A percentile compares a stretch with the other conserved stretches of the same genome.
phyloP scores from a whole-genome alignment of 345 rosid genomes.

The Populus alba region DNA sequence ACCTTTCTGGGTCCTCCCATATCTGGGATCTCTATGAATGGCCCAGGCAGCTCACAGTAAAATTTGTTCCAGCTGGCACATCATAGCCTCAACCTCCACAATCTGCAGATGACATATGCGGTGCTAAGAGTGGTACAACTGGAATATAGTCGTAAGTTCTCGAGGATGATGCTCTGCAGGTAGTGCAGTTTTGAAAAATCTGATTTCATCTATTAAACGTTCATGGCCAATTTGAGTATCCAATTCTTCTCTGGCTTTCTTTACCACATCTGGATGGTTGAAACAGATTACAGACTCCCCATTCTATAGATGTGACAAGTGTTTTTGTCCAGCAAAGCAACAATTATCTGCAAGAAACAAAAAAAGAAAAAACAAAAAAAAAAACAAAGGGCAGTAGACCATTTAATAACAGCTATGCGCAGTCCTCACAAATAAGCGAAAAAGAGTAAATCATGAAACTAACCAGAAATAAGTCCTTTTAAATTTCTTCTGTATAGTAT shows the following conservation, averaged over 20 bases:
- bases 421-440: too few relatives aligned
- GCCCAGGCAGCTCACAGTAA: slow-evolving; percentile 22
- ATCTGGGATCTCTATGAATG: slow-evolving; percentile 14
- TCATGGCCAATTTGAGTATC: slow-evolving; percentile 11
- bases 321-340: slow-evolving; percentile 17
- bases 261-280: slow-evolving; percentile 11
- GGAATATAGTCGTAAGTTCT: slow-evolving; percentile 14
- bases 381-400: background rate
- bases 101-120: slow-evolving; percentile 13
- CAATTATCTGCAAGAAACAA: background rate
- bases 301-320: background rate
- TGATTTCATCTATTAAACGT: slow-evolving; percentile 9
- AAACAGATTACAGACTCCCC: slow-evolving; percentile 14
- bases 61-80: slow-evolving; percentile 2
- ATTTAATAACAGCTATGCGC: too few relatives aligned
- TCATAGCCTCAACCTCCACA: slow-evolving; percentile 11
- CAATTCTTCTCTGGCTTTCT: slow-evolving; percentile 12
- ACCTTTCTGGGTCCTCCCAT: slow-evolving; percentile 15
- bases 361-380: background rate
- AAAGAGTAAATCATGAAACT: background rate
- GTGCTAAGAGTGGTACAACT: slow-evolving; percentile 8
- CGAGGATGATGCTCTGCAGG: slow-evolving; percentile 10
- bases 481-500: slow-evolving; percentile 39
- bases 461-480: slow-evolving; percentile 35
- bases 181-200: slow-evolving; percentile 8